Evolutionary conservation across 148 eudicot genomes (phyloP).

Genomic region (Arctostaphylos glauca): DNA sequence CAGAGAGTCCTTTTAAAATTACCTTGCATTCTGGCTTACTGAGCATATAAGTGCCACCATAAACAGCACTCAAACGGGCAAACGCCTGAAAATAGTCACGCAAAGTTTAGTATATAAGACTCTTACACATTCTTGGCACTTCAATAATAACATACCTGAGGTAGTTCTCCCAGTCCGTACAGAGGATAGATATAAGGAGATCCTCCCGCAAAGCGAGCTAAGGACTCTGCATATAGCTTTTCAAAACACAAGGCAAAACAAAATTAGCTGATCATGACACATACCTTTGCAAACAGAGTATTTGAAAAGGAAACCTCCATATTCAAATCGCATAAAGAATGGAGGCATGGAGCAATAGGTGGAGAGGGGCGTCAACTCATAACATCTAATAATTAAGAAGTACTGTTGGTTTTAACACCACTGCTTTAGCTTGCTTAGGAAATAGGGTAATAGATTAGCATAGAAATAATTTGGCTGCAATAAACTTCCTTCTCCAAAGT

Average conservation of each 20-base stretch:
- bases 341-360: background rate
- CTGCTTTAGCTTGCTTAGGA: background rate
- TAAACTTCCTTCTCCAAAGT: background rate
- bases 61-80: conserved; percentile 85
- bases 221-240: conserved; percentile 46
- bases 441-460: background rate
- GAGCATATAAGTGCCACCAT: conserved; percentile 91
- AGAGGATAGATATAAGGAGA: conserved; percentile 96
- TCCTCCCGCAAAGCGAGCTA: conserved; percentile 77
- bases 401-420: background rate
- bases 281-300: background rate
- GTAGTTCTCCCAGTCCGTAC: conserved; percentile 85
- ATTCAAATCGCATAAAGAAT: background rate
- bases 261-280: conserved; percentile 5
- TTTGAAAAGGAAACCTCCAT: background rate
- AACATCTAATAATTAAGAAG: background rate
- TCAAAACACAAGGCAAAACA: background rate
- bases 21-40: conserved; percentile 81
- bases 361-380: background rate
- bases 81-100: conserved; percentile 45
- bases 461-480: background rate
- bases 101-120: conserved; percentile 5
- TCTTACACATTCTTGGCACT: background rate
- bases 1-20: conserved; percentile 12
- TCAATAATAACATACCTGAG: conserved; percentile 15